phyloP scores from a whole-genome alignment of 441 rosid genomes.

The Corymbia calophylla region DNA sequence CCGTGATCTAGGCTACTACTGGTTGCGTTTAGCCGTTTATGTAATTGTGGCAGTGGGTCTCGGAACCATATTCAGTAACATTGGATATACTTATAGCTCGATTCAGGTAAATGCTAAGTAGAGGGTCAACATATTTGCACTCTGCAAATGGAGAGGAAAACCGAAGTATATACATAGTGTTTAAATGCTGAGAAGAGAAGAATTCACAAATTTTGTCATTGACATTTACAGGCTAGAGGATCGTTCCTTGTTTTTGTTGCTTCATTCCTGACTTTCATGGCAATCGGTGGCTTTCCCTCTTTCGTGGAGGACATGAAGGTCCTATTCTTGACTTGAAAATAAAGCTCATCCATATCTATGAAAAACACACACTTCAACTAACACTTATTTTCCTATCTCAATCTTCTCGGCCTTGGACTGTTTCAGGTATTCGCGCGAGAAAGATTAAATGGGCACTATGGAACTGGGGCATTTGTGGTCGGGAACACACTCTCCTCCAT shows the following conservation, averaged over 20 bases:
- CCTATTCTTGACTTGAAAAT: not conserved
- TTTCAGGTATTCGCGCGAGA: constrained; percentile 4
- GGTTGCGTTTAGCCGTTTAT: constrained; percentile 5
- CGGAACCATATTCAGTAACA: not conserved
- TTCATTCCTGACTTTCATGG: constrained; percentile 7
- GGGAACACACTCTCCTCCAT: not conserved
- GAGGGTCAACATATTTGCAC: not conserved
- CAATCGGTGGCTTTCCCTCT: constrained; percentile 15
- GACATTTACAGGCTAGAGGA: constrained; percentile 6
- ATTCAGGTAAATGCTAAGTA: not conserved
- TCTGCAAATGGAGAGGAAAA: not conserved
- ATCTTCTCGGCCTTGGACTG: not conserved
- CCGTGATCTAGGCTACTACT: constrained; percentile 5
- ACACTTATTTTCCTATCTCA: not conserved
- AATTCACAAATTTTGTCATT: not conserved
- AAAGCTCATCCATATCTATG: not conserved
- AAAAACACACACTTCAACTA: not conserved
- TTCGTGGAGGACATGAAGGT: constrained; percentile 16
- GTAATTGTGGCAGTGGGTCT: not conserved
- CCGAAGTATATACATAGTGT: not conserved
- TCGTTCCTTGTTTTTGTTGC: not conserved
- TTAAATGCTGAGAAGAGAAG: not conserved
- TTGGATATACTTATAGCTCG: constrained; percentile 2
- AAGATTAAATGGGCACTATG: constrained; percentile 10
- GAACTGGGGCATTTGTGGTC: not conserved